Percentiles rank a stretch among this genome's conserved stretches.
Evolutionary conservation across 2,329 filamentous ascomycete species (phyloP).

Genomic region (Xylaria sp.): DNA sequence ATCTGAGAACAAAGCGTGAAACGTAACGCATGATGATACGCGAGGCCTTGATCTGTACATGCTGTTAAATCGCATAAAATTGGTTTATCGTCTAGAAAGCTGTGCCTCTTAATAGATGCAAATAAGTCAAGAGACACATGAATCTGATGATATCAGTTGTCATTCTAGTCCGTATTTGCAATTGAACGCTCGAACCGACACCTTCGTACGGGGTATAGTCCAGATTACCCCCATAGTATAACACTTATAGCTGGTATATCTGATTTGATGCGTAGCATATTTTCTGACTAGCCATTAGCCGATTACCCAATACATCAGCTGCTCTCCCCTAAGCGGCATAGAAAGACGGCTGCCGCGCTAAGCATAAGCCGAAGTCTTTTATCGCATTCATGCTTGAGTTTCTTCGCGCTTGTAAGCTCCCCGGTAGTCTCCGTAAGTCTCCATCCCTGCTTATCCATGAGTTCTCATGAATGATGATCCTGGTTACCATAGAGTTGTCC

Average conservation of each 20-base stretch:
- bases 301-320: background rate
- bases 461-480: too few species aligned
- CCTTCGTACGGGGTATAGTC: background rate
- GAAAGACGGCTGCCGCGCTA: background rate
- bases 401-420: background rate
- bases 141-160: background rate
- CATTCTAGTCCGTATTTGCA: background rate
- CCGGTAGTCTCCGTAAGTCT: background rate
- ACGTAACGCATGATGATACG: background rate
- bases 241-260: background rate
- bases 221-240: background rate
- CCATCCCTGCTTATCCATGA: background rate
- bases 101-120: background rate
- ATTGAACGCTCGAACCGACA: background rate
- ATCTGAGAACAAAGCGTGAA: background rate
- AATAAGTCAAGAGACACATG: background rate
- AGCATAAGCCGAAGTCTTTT: background rate
- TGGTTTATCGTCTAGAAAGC: background rate
- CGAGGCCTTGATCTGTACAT: background rate
- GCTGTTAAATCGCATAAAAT: background rate
- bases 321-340: background rate
- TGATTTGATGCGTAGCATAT: background rate
- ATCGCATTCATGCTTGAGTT: background rate
- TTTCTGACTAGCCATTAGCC: background rate
- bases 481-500: background rate